Evolutionary conservation across 768 basidiomycete species (phyloP).

Genomic region (Cystofilobasidium bisporidii): DNA sequence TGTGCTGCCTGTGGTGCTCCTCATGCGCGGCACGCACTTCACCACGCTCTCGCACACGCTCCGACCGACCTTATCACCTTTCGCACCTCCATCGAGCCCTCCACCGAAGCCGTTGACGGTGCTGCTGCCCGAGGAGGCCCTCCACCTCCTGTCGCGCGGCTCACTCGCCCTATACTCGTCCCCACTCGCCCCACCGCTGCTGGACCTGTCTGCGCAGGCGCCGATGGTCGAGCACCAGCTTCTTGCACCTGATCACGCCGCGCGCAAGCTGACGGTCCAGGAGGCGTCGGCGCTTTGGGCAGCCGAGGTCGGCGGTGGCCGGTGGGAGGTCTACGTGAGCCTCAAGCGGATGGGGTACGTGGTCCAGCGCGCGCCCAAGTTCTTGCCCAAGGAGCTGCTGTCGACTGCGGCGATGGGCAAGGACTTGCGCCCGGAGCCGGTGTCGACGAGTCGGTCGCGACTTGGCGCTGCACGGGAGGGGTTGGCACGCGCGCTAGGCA

Average conservation of each 20-base stretch:
- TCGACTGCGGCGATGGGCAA: not conserved
- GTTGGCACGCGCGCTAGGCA: not conserved
- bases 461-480: not conserved
- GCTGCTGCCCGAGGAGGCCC: conserved; percentile 84
- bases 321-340: conserved; percentile 81
- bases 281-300: conserved; percentile 30
- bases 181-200: not conserved
- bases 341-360: conserved; percentile 84
- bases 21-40: conserved; percentile 67
- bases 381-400: conserved; percentile 7
- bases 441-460: not conserved
- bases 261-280: conserved; percentile 30
- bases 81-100: conserved; percentile 29
- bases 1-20: conserved; percentile 33
- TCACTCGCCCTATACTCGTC: conserved; percentile 59
- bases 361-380: conserved; percentile 52
- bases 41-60: conserved; percentile 69
- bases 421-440: not conserved
- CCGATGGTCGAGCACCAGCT: conserved; percentile 27
- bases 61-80: conserved; percentile 44
- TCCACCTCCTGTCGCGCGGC: conserved; percentile 88
- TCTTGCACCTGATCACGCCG: conserved; percentile 19
- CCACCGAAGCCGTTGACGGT: conserved; percentile 23
- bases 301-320: conserved; percentile 38
- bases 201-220: not conserved